Evolutionary conservation across 176 grass and related monocot species (phyloP).

Genomic region (Raddia guianensis): DNA sequence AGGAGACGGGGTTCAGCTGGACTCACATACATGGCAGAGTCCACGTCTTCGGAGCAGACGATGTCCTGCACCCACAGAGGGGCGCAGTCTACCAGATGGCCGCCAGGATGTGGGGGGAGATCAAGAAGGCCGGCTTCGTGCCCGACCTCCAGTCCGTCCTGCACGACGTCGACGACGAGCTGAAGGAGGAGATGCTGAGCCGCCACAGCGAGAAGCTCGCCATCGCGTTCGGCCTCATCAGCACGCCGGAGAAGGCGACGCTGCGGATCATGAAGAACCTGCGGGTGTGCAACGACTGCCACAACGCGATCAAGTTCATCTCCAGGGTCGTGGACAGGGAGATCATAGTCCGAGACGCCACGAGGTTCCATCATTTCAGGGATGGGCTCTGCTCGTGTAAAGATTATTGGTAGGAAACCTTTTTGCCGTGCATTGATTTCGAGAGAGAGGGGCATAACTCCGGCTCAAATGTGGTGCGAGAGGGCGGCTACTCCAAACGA

Average conservation of each 20-base stretch:
- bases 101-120: slow-evolving; percentile 62
- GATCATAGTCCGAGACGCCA: slow-evolving; percentile 75
- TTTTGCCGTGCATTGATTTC: not conserved
- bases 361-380: slow-evolving; percentile 78
- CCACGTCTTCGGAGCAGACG: slow-evolving; percentile 72
- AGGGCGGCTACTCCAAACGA: too few species aligned
- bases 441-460: too few species aligned
- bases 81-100: slow-evolving; percentile 55
- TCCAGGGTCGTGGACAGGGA: slow-evolving; percentile 64
- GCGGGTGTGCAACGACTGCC: slow-evolving; percentile 77
- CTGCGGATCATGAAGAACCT: slow-evolving; percentile 79
- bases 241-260: slow-evolving; percentile 55
- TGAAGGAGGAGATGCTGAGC: slow-evolving; percentile 78
- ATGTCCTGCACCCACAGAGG: slow-evolving; percentile 61
- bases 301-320: slow-evolving; percentile 66
- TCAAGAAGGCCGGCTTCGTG: slow-evolving; percentile 67
- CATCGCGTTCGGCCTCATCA: slow-evolving; percentile 72
- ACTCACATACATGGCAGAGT: slow-evolving; percentile 51
- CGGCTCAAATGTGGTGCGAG: too few species aligned
- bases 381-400: slow-evolving; percentile 72
- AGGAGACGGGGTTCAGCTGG: slow-evolving; percentile 88
- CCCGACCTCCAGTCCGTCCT: slow-evolving; percentile 59
- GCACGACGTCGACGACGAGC: slow-evolving; percentile 69
- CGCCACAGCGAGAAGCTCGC: slow-evolving; percentile 83
- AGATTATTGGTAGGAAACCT: slow-evolving; percentile 70